These are phyloP conservation scores for Exophiala sp. DNA, from an alignment of 2,329 filamentous ascomycete genomes.

Conservation along the genomic window DNA sequence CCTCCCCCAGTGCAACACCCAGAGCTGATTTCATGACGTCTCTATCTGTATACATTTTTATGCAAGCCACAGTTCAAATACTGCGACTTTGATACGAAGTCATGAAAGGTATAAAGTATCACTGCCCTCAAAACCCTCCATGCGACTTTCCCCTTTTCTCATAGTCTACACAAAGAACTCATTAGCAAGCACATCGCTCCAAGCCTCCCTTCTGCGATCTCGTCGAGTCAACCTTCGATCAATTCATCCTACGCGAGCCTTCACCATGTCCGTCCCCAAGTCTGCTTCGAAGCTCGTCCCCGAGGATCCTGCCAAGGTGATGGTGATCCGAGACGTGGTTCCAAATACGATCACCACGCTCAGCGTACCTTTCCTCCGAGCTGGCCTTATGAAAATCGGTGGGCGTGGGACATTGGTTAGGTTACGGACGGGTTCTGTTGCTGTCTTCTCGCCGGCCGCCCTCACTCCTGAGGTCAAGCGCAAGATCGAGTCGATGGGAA, in stretches of 20 bases:
- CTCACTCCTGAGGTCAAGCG: constrained; percentile 70
- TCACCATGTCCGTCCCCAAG: constrained; percentile 50
- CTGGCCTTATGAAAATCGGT: constrained; percentile 75
- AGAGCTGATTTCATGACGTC: neutral
- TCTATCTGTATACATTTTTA: neutral
- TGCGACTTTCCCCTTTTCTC: too few relatives aligned
- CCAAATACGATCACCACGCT: constrained; percentile 63
- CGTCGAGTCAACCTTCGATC: neutral
- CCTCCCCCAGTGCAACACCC: neutral
- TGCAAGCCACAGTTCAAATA: constrained; percentile 4
- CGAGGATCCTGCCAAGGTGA: constrained; percentile 70
- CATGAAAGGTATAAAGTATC: constrained; percentile 6
- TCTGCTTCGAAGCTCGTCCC: constrained; percentile 57
- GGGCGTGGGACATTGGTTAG: constrained; percentile 82
- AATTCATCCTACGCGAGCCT: neutral
- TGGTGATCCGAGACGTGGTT: constrained; percentile 78
- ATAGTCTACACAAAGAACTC: too few relatives aligned
- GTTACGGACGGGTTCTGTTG: constrained; percentile 71
- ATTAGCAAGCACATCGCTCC: too few relatives aligned
- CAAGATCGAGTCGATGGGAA: constrained; percentile 59
- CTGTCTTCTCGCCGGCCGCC: constrained; percentile 87
- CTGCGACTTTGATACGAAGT: too few relatives aligned
- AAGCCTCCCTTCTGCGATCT: neutral
- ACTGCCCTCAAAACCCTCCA: neutral
- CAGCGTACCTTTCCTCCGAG: constrained; percentile 79